Conservation (phyloP, 495 filamentous ascomycete species). For the Penicillium cinerascens region DNA sequence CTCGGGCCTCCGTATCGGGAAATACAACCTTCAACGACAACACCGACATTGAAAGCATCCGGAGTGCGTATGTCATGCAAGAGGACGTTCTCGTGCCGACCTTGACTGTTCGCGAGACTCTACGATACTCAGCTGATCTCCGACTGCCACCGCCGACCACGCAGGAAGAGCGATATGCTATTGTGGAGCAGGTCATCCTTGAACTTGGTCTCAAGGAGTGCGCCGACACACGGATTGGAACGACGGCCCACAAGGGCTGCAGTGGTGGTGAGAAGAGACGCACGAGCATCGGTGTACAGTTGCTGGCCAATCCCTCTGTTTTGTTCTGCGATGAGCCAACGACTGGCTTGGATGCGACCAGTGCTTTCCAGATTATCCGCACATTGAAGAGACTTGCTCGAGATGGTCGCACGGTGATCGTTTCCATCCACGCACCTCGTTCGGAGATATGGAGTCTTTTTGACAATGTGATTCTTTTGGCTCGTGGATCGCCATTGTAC, state of each 20-base stretch:
- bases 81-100: conserved; percentile 68
- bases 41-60: conserved; percentile 46
- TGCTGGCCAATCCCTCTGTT: conserved; percentile 70
- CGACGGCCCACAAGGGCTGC: conserved; percentile 64
- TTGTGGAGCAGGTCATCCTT: conserved; percentile 70
- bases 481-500: conserved; percentile 61
- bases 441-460: conserved; percentile 75
- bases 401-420: conserved; percentile 66
- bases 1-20: conserved; percentile 50
- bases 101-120: conserved; percentile 68
- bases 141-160: conserved; percentile 60
- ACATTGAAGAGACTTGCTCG: conserved; percentile 62
- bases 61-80: conserved; percentile 73
- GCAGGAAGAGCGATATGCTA: conserved; percentile 49
- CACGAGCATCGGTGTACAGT: conserved; percentile 69
- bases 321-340: conserved; percentile 75
- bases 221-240: conserved; percentile 66
- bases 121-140: conserved; percentile 67
- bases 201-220: conserved; percentile 73
- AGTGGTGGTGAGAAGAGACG: conserved; percentile 74
- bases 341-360: conserved; percentile 70
- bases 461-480: conserved; percentile 62
- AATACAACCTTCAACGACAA: conserved; percentile 54
- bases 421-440: conserved; percentile 69
- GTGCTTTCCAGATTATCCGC: conserved; percentile 66